A percentile compares a stretch with the other conserved stretches of the same genome.
Conservation (phyloP, 2,329 filamentous ascomycete genomes). For the Penicillium sp. region DNA sequence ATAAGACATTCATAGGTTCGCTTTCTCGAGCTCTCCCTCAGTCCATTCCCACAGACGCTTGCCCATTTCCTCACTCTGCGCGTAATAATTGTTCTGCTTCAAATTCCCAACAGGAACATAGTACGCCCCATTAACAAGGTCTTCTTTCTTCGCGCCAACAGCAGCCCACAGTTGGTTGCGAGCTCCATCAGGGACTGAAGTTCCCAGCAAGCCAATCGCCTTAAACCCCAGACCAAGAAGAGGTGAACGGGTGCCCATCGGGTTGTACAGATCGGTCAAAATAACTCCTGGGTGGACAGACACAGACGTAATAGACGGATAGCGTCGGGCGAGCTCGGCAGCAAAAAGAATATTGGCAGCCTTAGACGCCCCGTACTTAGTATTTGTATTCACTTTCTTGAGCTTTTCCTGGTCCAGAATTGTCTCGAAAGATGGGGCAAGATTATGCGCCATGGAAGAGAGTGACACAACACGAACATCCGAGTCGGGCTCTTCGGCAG, state of each 20-base stretch:
- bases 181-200: constrained; percentile 21
- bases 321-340: constrained; percentile 37
- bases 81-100: constrained; percentile 26
- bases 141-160: constrained; percentile 22
- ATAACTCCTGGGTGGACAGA: constrained; percentile 47
- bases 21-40: constrained; percentile 25
- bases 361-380: constrained; percentile 44
- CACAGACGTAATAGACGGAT: constrained; percentile 34
- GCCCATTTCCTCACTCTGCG: constrained; percentile 22
- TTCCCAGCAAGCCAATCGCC: constrained; percentile 14
- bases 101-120: constrained; percentile 29
- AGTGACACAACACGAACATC: constrained; percentile 29
- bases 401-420: constrained; percentile 30
- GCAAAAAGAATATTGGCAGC: constrained; percentile 45
- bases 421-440: constrained; percentile 24
- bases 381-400: constrained; percentile 31
- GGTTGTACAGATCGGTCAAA: constrained; percentile 29
- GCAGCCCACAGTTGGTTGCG: constrained; percentile 30
- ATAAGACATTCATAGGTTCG: neutral
- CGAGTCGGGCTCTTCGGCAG: constrained; percentile 20
- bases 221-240: constrained; percentile 10
- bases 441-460: constrained; percentile 28
- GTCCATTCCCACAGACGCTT: constrained; percentile 34
- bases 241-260: constrained; percentile 11
- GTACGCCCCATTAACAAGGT: constrained; percentile 27